phyloP scores from a whole-genome alignment of 768 basidiomycete species.

The Obba rivulosa region DNA sequence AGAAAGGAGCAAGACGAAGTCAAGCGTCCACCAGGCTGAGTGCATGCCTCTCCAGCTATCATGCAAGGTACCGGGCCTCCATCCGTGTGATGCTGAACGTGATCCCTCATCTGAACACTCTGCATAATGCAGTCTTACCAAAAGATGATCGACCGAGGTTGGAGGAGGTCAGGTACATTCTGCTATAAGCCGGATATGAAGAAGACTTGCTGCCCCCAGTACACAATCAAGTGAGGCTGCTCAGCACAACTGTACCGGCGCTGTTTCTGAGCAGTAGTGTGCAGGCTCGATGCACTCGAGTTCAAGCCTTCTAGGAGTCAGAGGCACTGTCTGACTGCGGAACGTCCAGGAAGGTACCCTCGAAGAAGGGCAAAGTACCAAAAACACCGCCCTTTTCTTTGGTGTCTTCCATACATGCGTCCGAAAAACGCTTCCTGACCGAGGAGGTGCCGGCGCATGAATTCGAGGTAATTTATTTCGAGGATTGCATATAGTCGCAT shows the following conservation, averaged over 20 bases:
- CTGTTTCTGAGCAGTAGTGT: background rate
- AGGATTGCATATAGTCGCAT: background rate
- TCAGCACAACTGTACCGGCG: background rate
- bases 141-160: conserved; percentile 78
- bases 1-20: conserved; percentile 32
- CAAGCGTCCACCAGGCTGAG: conserved; percentile 44
- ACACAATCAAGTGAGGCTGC: conserved; percentile 77
- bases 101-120: background rate
- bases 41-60: conserved; percentile 47
- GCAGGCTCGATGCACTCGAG: conserved; percentile 57
- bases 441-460: conserved; percentile 36
- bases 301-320: conserved; percentile 74
- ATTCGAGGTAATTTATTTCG: conserved; percentile 47
- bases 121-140: conserved; percentile 80
- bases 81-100: background rate
- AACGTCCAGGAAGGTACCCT: background rate
- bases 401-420: conserved; percentile 44
- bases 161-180: conserved; percentile 78
- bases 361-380: background rate
- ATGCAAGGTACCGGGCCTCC: conserved; percentile 37
- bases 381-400: conserved; percentile 16
- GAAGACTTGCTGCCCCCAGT: conserved; percentile 86
- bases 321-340: conserved; percentile 36
- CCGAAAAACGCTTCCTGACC: conserved; percentile 38
- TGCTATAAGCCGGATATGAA: conserved; percentile 86